Evolutionary conservation across 2,329 filamentous ascomycete genomes (phyloP), one percentile per base, ranked within the genome.

Genomic region (Falciphora oryzae): DNA sequence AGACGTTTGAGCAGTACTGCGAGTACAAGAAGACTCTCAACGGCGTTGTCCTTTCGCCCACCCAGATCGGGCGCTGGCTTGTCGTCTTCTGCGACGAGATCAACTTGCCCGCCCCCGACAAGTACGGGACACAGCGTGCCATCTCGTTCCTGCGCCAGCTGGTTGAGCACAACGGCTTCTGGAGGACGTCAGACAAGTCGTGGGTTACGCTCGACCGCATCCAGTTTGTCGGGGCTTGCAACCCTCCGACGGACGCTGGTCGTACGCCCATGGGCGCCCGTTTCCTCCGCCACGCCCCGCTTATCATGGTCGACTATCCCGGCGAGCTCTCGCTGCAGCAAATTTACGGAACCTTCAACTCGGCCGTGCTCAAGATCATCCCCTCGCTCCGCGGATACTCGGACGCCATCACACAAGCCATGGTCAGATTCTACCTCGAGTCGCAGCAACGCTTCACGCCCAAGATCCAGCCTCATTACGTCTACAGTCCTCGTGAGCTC

Each of bases 81-180:
- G 94, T 99, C 59, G 87, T 99, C 67, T 99, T 99, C 83, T 99
- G 95, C 72, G 95, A 99, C 75, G 95, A 99, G 76, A 99, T 99
- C 80, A 99, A 99, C 77, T 83, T 99, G 81, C 95, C 95, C 8
- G 94, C 95, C 5, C 95, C 95, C 4, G 95, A 99, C 79, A 94
- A 93, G 72, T 99, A 99, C 75, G 94, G 93, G 64, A 99, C 96
- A 1, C 95, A 99, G 76, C 89, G 95, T 67, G 95, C 95, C 44
- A 99, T 99, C 69, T 96, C 95, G 7, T 99, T 99, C 85, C 78
- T 99, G 69, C 89, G 96, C 70, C 95, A 99, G 75, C 87, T 99
- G 67, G 93, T 99, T 61, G 95, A 99, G 76, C 95, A 99, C 74
- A 98, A 98, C 71, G 95, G 95, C 35, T 99, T 99, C 85, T 99